Percentiles rank a stretch among this genome's conserved stretches.
Evolutionary conservation across 345 rosid species (phyloP).

Genomic region (Linum usitatissimum): DNA sequence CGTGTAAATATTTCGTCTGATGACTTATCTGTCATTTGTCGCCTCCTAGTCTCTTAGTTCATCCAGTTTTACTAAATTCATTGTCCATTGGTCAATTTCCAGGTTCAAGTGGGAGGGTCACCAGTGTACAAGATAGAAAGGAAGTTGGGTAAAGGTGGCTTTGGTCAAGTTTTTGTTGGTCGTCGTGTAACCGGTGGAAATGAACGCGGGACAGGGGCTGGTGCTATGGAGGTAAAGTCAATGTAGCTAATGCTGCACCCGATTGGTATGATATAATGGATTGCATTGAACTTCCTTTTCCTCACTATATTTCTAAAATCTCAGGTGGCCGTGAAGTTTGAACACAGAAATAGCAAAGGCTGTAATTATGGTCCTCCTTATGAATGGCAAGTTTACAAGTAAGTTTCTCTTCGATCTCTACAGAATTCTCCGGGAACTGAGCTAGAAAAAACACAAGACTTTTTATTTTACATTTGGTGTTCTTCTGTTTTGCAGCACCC

Average conservation of each 20-base stretch:
- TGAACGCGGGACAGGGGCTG: slow-evolving; percentile 9
- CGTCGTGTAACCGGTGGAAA: slow-evolving; percentile 21
- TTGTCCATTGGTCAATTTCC: slow-evolving; percentile 7
- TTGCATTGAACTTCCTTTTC: slow-evolving; percentile 1
- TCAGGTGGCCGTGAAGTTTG: slow-evolving; percentile 25
- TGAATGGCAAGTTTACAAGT: slow-evolving; percentile 29
- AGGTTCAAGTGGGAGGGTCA: slow-evolving; percentile 26
- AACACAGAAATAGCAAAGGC: slow-evolving; percentile 28
- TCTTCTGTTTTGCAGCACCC: slow-evolving; percentile 43
- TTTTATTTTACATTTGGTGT: background rate
- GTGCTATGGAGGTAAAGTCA: slow-evolving; percentile 27
- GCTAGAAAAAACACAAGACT: background rate
- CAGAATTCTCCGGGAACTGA: background rate
- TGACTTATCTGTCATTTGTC: background rate
- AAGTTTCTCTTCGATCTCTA: background rate
- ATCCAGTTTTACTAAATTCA: background rate
- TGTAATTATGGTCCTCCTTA: slow-evolving; percentile 29
- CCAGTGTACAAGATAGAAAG: slow-evolving; percentile 24
- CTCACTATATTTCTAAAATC: background rate
- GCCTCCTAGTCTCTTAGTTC: background rate
- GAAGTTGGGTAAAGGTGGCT: slow-evolving; percentile 29
- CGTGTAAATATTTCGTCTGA: background rate
- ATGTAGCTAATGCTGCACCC: background rate
- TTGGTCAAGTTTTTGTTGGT: slow-evolving; percentile 29
- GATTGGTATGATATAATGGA: background rate